These are phyloP conservation scores for Aspergillus fijiensis DNA, from an alignment of 2,329 filamentous ascomycete species.

Conservation along the genomic window DNA sequence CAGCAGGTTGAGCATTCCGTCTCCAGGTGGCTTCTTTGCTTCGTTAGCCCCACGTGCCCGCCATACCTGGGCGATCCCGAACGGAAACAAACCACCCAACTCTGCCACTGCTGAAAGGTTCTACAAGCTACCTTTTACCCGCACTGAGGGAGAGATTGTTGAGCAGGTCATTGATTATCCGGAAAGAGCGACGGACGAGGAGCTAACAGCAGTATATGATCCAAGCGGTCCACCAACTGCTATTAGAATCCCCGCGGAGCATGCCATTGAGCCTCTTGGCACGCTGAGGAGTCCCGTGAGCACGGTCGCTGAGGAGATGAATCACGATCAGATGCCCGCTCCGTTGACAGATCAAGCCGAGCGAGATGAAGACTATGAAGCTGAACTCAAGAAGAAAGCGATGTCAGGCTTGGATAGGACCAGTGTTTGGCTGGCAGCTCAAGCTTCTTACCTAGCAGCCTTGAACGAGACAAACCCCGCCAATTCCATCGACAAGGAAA, in stretches of 20 bases:
- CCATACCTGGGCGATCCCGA: constrained; percentile 74
- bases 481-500: constrained; percentile 39
- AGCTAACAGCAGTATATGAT: constrained; percentile 36
- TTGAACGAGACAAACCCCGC: constrained; percentile 57
- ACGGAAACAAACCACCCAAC: constrained; percentile 63
- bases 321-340: constrained; percentile 62
- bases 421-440: constrained; percentile 79
- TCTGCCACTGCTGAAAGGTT: constrained; percentile 92
- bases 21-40: constrained; percentile 88
- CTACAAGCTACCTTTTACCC: constrained; percentile 78
- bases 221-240: constrained; percentile 38
- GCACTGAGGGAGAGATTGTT: constrained; percentile 51
- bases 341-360: constrained; percentile 57
- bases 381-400: constrained; percentile 69
- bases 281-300: constrained; percentile 30
- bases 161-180: constrained; percentile 67
- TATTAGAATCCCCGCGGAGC: constrained; percentile 50
- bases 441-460: constrained; percentile 72
- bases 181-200: constrained; percentile 39
- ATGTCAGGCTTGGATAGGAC: constrained; percentile 80
- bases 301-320: constrained; percentile 25
- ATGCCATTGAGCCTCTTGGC: constrained; percentile 26
- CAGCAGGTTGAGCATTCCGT: constrained; percentile 82
- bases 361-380: constrained; percentile 73
- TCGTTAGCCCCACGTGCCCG: constrained; percentile 73